Evolutionary conservation across 345 rosid genomes (phyloP), one percentile per base, ranked within the genome.

Genomic region (rapeseed (Brassica napus)): DNA sequence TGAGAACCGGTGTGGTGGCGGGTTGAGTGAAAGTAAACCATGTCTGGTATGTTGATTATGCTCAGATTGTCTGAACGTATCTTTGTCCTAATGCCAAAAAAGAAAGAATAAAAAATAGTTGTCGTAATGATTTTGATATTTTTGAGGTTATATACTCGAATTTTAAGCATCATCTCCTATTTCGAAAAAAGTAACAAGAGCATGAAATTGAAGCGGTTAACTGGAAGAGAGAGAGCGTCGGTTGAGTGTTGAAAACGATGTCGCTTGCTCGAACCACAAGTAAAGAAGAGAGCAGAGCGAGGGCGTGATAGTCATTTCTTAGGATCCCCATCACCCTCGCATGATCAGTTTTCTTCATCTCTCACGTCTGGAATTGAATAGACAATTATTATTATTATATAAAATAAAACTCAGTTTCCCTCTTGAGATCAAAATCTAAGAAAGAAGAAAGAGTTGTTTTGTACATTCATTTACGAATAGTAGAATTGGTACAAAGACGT

Each of bases 281-380:
- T 21, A 47, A 75, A 68, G 61, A 23, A 52, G 18, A n/a, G 54
- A 76, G 68, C 47, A 8, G 0, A 21, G 34, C 34, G 73, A 78
- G 77, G 82, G 73, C n/a, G 42, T 0, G 23, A 57, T 11, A 0
- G 81, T 78, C 77, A 65, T 66, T 78, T 21, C 16, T 0, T 0
- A 4, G 37, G 23, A 34, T 4, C 68, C 14, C 66, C 62, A 42
- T 77, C 15, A 47, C 49, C 12, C 26, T 61, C 2, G 72, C 55
- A 49, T 44, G 10, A 37, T 44, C 4, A n/a, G 55, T 49, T 49
- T 57, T 65, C 4, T 72, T 9, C 42, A 73, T 32, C 44, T 67
- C 82, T 23, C 78, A 73, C 78, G 70, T 79, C 78, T 68, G 78
- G 35, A 16, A 73, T 61, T 60, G 65, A 68, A 66, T 4, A 58